phyloP scores from a whole-genome alignment of 1,284 basidiomycete genomes.

The Cutaneotrichosporon spelunceum region DNA sequence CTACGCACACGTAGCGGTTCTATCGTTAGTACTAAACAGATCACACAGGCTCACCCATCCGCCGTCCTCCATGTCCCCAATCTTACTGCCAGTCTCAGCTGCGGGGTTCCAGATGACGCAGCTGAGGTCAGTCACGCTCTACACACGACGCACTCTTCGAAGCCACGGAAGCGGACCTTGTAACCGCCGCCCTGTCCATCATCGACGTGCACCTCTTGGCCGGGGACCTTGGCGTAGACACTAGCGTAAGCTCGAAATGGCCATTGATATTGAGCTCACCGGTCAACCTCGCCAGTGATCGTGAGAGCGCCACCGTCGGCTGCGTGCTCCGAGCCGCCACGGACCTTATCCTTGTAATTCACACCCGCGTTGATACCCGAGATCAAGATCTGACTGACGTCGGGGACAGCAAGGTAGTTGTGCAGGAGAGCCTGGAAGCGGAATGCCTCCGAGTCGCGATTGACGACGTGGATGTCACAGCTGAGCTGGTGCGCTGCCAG shows the following conservation, averaged over 20 bases:
- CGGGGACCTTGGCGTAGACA: constrained; percentile 44
- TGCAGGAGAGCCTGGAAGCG: constrained; percentile 85
- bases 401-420: constrained; percentile 72
- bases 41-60: constrained; percentile 67
- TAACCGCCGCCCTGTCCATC: constrained; percentile 48
- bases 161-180: constrained; percentile 59
- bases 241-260: constrained; percentile 21
- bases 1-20: constrained; percentile 77
- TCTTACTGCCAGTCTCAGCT: constrained; percentile 62
- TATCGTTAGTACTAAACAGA: constrained; percentile 39
- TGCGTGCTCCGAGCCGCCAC: constrained; percentile 30
- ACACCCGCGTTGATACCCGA: constrained; percentile 55
- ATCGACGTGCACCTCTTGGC: constrained; percentile 38
- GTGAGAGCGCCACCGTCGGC: constrained; percentile 41
- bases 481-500: constrained; percentile 68
- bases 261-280: constrained; percentile 26
- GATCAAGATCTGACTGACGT: constrained; percentile 50
- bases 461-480: constrained; percentile 74
- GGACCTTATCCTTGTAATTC: constrained; percentile 68
- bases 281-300: constrained; percentile 38
- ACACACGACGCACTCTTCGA: constrained; percentile 57
- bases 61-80: constrained; percentile 77
- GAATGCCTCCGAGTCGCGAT: constrained; percentile 56
- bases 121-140: constrained; percentile 19
- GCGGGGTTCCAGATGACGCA: constrained; percentile 75